phyloP scores from a whole-genome alignment of 2,329 filamentous ascomycete species.

The Colletotrichum sp. region DNA sequence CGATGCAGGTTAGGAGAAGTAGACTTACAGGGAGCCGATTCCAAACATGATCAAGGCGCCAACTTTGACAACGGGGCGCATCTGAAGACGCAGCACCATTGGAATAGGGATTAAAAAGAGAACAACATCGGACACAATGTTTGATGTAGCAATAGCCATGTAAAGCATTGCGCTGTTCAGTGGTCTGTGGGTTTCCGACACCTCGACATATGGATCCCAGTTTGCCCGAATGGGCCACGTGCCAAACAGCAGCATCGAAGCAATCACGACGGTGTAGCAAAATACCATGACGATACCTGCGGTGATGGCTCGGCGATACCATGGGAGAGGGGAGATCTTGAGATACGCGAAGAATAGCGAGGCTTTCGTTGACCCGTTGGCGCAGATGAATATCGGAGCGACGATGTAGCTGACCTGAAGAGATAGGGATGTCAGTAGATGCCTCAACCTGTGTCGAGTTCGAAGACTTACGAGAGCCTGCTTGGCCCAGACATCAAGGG shows the following conservation, averaged over 20 bases:
- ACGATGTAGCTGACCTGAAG: conserved; percentile 30
- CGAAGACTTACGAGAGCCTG: conserved; percentile 24
- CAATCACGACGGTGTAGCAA: conserved; percentile 30
- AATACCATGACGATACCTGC: conserved; percentile 30
- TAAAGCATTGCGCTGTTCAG: conserved; percentile 50
- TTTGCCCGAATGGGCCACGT: conserved; percentile 23
- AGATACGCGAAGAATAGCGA: conserved; percentile 40
- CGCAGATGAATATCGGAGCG: conserved; percentile 33
- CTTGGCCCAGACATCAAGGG: conserved; percentile 21
- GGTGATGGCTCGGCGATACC: conserved; percentile 32
- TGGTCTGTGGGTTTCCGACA: conserved; percentile 33
- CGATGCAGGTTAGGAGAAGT: background rate
- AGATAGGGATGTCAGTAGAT: background rate
- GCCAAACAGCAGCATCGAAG: conserved; percentile 23
- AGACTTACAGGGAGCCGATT: conserved; percentile 35
- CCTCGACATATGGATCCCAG: conserved; percentile 22
- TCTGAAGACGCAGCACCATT: conserved; percentile 45
- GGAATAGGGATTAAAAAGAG: conserved; percentile 50
- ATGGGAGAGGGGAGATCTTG: conserved; percentile 33
- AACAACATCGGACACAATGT: conserved; percentile 51
- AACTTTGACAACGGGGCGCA: conserved; percentile 51
- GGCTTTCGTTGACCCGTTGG: conserved; percentile 38
- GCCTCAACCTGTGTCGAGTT: background rate
- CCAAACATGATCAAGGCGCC: conserved; percentile 47
- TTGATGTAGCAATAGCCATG: conserved; percentile 50